phyloP scores from a whole-genome alignment of 2,329 filamentous ascomycete genomes.

The Exophiala sp. region DNA sequence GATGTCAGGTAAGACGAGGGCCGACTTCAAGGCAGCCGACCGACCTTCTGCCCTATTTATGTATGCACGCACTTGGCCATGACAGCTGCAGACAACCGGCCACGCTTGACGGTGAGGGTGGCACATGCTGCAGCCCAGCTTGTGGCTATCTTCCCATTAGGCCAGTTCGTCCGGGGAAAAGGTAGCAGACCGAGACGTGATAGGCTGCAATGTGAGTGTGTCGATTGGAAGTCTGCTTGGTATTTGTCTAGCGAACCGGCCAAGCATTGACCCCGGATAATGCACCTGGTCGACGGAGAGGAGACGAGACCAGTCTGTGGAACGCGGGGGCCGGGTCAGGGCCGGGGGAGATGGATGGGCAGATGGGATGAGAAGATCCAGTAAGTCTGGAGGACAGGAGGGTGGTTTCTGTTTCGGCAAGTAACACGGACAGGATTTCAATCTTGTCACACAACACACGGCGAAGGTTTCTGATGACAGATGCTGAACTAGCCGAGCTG shows the following conservation, averaged over 20 bases:
- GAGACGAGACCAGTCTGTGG: not conserved
- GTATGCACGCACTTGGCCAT: no score
- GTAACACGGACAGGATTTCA: no score
- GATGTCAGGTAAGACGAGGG: not conserved
- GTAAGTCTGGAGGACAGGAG: no score
- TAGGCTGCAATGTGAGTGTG: not conserved
- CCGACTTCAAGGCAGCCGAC: not conserved
- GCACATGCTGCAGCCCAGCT: not conserved
- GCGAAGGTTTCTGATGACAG: no score
- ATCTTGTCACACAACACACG: no score
- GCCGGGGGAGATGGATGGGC: not conserved
- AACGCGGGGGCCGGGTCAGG: not conserved
- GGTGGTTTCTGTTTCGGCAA: no score
- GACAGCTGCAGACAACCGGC: not conserved
- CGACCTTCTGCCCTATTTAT: not conserved
- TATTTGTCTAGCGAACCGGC: no score
- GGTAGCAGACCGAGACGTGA: not conserved
- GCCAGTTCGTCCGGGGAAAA: not conserved
- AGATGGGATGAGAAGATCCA: not conserved
- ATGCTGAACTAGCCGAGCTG: no score
- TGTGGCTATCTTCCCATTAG: no score
- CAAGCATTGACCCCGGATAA: conserved; percentile 1
- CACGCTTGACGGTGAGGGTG: not conserved
- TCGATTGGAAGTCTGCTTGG: no score
- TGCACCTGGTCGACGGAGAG: conserved; percentile 6